Evolutionary conservation across 164 flowering plant species (phyloP), one percentile per base, ranked within the genome.

Genomic region (Cinnamomum chago): DNA sequence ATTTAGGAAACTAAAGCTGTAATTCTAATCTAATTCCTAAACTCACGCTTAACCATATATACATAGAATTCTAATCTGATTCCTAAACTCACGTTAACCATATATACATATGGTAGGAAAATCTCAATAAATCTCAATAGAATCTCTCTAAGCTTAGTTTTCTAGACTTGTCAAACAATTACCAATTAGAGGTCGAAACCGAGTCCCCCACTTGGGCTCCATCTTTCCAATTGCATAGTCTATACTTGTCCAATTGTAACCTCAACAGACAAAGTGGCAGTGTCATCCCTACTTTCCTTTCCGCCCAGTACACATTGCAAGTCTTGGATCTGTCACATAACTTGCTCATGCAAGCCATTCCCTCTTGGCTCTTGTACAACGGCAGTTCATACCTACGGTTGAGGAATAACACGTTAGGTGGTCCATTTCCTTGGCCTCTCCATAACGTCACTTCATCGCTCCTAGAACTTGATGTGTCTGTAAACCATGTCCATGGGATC

Each of bases 161-260:
- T 27, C 6, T 72, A 7, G 67, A 35, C 52, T 3, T 62, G 20
- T 73, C 76, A 0, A 18, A 65, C 70, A 65, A 65, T 67, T 12
- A 18, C 27, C 60, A 24, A 4, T 20, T 73, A 65, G 22, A 27
- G 50, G 70, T 73, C 23, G 70, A 73, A 18, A 73, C 76, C 11
- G 76, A 65, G 27, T 50, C 27, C 10, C 70, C 70, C 7, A 67
- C 64, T 1, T 73, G 76, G 76, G 13, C 25, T 12, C 76, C 76
- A 52, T 50, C 76, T 66, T 73, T 73, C 64, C 70, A 73, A 30
- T 50, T 73, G 2, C 25, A 3, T 3, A 27, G 15, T 25, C 50
- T 73, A 5, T n/a, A 18, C 58, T 2, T 72, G 13, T 13, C 67
- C 23, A 22, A n/a, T n/a, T 72, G 74, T 67, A 33, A 60, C 3